These are phyloP conservation scores for Helotiales sp. DNA, from an alignment of 2,329 filamentous ascomycete genomes.

Conservation along the genomic window DNA sequence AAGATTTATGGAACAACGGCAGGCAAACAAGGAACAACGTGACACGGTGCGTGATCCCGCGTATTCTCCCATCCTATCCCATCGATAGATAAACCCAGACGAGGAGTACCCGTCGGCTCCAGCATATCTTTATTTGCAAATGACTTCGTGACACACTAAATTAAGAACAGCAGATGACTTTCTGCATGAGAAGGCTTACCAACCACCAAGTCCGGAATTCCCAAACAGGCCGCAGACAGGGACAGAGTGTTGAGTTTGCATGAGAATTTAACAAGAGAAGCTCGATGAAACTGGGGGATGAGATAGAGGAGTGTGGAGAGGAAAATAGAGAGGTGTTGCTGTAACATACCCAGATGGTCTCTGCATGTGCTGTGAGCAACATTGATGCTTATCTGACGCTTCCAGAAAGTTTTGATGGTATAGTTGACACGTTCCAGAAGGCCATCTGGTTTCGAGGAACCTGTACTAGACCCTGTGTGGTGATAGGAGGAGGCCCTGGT, in stretches of 20 bases:
- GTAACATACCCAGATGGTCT: slow-evolving; percentile 59
- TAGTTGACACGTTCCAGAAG: slow-evolving; percentile 31
- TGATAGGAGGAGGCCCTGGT: slow-evolving; percentile 31
- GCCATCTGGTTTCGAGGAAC: slow-evolving; percentile 28
- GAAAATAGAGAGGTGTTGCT: slow-evolving; percentile 13
- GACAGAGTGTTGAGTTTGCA: slow-evolving; percentile 17
- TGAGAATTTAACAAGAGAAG: not conserved
- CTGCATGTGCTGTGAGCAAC: slow-evolving; percentile 56
- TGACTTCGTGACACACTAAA: slow-evolving; percentile 14
- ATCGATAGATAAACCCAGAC: slow-evolving; percentile 23
- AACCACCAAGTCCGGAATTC: slow-evolving; percentile 20
- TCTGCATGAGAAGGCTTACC: slow-evolving; percentile 20
- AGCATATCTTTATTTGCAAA: slow-evolving; percentile 8
- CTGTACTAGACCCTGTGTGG: slow-evolving; percentile 16
- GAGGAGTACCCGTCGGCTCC: not conserved
- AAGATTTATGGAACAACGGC: not conserved
- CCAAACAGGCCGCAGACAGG: slow-evolving; percentile 16
- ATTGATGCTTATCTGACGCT: slow-evolving; percentile 53
- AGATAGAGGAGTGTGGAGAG: slow-evolving; percentile 15
- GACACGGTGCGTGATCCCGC: slow-evolving; percentile 23
- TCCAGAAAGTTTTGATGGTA: slow-evolving; percentile 50
- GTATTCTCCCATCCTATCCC: slow-evolving; percentile 12
- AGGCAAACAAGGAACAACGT: slow-evolving; percentile 15
- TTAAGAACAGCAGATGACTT: slow-evolving; percentile 19
- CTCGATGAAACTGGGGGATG: not conserved